Evolutionary conservation across 331 rosid genomes (phyloP).

Genomic region (Cucumis variabilis): DNA sequence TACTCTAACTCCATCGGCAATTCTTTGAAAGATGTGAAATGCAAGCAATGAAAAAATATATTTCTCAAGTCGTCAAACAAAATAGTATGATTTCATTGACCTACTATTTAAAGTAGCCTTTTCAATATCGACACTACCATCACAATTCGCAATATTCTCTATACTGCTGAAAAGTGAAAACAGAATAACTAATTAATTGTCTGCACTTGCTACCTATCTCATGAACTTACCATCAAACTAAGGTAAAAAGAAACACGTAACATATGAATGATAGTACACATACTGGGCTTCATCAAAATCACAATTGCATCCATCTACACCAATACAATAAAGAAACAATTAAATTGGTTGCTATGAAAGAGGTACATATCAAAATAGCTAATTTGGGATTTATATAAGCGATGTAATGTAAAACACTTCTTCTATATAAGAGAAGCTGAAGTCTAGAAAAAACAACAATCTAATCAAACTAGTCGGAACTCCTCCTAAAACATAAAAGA

Average conservation of each 20-base stretch:
- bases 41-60: conserved; percentile 41
- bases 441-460: too few species aligned
- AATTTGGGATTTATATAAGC: too few species aligned
- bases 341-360: too few species aligned
- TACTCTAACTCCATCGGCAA: conserved; percentile 77
- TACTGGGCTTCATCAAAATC: conserved; percentile 98
- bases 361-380: too few species aligned
- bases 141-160: conserved; percentile 89
- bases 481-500: too few species aligned
- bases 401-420: too few species aligned
- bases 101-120: conserved; percentile 82
- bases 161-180: conserved; percentile 69
- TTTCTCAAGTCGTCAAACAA: conserved; percentile 33
- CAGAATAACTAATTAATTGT: neutral
- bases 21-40: conserved; percentile 53
- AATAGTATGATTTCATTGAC: conserved; percentile 42
- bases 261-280: conserved; percentile 32
- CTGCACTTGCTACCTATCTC: neutral
- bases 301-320: conserved; percentile 87
- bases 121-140: conserved; percentile 89
- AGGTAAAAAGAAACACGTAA: conserved; percentile 18
- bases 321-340: too few species aligned
- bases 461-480: too few species aligned
- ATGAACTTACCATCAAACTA: conserved; percentile 8
- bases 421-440: too few species aligned